Percentiles rank a stretch among this genome's conserved stretches.
These are phyloP conservation scores for Geranium incanum DNA, from an alignment of 441 rosid species.

Conservation along the genomic window DNA sequence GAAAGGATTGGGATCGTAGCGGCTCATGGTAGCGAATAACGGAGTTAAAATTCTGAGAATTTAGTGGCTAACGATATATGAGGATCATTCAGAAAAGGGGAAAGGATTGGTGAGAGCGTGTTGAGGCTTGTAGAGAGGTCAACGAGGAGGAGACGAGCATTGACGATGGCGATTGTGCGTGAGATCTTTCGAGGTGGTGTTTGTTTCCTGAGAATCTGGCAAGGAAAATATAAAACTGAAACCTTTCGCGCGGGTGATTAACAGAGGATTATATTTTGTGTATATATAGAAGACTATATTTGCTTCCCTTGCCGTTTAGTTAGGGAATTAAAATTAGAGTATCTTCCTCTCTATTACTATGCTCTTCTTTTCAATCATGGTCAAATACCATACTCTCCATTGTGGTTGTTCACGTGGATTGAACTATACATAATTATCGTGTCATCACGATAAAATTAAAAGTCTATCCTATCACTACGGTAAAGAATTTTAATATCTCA, in stretches of 20 bases:
- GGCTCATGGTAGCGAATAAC: constrained; percentile 49
- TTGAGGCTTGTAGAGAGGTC: background rate
- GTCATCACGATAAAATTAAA: too few species aligned
- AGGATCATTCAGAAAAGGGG: background rate
- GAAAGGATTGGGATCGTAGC: constrained; percentile 67
- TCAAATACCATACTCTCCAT: background rate
- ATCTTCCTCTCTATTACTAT: too few species aligned
- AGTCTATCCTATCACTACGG: too few species aligned
- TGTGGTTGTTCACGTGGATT: too few species aligned
- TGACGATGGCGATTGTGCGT: background rate
- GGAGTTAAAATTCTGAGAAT: constrained; percentile 17
- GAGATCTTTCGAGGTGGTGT: background rate
- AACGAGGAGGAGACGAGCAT: background rate
- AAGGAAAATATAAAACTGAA: constrained; percentile 7
- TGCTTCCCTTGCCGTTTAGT: background rate
- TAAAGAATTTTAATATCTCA: too few species aligned
- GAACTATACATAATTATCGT: too few species aligned
- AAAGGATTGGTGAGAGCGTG: background rate
- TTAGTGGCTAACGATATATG: background rate
- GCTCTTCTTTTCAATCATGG: background rate
- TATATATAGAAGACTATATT: background rate
- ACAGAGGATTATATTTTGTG: background rate
- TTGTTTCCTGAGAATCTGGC: constrained; percentile 27
- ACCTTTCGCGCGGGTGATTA: constrained; percentile 1
- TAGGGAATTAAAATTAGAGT: background rate